These are phyloP conservation scores for Stagonosporopsis tanaceti DNA, from an alignment of 2,329 filamentous ascomycete species.

Conservation along the genomic window DNA sequence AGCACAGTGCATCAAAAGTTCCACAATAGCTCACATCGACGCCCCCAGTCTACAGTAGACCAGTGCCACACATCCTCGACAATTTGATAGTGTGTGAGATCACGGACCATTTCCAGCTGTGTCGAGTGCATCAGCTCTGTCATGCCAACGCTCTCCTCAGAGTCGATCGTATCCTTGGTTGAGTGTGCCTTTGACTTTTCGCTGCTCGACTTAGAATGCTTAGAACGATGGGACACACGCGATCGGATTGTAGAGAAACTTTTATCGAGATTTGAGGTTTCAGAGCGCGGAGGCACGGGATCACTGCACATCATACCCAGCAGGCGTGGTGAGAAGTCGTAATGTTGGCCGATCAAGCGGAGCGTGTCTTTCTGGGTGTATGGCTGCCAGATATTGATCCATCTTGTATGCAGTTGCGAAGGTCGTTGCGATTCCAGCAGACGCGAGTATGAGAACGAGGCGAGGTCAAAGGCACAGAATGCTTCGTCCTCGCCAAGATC, in stretches of 20 bases:
- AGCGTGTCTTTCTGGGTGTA: slow-evolving; percentile 66
- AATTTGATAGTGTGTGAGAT: slow-evolving; percentile 64
- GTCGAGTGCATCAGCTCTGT: slow-evolving; percentile 48
- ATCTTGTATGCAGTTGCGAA: slow-evolving; percentile 65
- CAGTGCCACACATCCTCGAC: slow-evolving; percentile 79
- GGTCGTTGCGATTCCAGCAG: slow-evolving; percentile 53
- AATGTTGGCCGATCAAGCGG: slow-evolving; percentile 64
- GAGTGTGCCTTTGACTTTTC: slow-evolving; percentile 23
- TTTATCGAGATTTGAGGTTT: slow-evolving; percentile 32
- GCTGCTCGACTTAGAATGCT: slow-evolving; percentile 28
- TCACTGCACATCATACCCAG: slow-evolving; percentile 69
- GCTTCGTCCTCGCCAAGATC: slow-evolving; percentile 67
- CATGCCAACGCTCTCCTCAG: slow-evolving; percentile 48
- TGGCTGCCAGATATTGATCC: slow-evolving; percentile 80
- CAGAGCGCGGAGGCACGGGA: slow-evolving; percentile 51
- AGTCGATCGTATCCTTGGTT: slow-evolving; percentile 29
- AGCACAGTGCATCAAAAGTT: slow-evolving; percentile 2
- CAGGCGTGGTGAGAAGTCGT: slow-evolving; percentile 73
- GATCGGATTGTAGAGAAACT: slow-evolving; percentile 45
- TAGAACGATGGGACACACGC: slow-evolving; percentile 36
- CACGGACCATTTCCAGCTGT: slow-evolving; percentile 45
- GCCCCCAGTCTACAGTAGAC: slow-evolving; percentile 74
- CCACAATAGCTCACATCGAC: slow-evolving; percentile 60
- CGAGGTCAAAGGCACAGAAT: slow-evolving; percentile 64
- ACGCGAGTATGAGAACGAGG: slow-evolving; percentile 52